Conservation (phyloP, 306 rosid species). For the Cajanus cajan region DNA sequence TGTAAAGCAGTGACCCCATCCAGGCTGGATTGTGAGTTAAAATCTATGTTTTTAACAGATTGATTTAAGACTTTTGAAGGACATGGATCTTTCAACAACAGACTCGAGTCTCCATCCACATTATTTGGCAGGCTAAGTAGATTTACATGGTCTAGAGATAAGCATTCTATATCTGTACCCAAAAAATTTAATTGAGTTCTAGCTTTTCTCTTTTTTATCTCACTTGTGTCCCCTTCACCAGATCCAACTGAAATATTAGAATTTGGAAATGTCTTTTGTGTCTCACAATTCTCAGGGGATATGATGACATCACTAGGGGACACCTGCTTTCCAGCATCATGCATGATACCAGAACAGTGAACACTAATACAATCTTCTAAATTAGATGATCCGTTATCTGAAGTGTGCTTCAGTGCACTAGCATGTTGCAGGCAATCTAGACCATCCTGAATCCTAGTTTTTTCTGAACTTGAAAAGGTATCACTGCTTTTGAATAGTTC, state of each 20-base stretch:
- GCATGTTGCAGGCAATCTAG: conserved; percentile 35
- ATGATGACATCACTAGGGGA: conserved; percentile 29
- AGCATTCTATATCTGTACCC: conserved; percentile 31
- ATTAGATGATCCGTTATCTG: conserved; percentile 30
- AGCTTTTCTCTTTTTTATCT: conserved; percentile 41
- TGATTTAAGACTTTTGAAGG: conserved; percentile 41
- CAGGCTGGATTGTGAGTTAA: conserved; percentile 34
- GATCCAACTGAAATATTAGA: conserved; percentile 36
- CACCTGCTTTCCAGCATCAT: conserved; percentile 33
- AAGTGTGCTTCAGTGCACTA: conserved; percentile 36
- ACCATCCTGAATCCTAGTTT: conserved; percentile 37
- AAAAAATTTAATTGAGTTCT: conserved; percentile 41
- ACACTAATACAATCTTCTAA: conserved; percentile 35
- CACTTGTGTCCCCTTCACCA: conserved; percentile 35
- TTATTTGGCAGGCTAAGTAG: conserved; percentile 29
- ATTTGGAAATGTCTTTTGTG: conserved; percentile 28
- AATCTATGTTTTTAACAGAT: conserved; percentile 42
- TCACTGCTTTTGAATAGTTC: conserved; percentile 33
- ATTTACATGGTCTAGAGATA: conserved; percentile 37
- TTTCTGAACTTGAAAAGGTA: conserved; percentile 38
- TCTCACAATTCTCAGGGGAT: conserved; percentile 44
- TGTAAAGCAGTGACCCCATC: conserved; percentile 30
- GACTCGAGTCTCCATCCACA: conserved; percentile 37
- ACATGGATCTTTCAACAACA: conserved; percentile 34
- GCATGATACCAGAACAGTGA: conserved; percentile 29